phyloP scores from a whole-genome alignment of 495 filamentous ascomycete genomes.

The Hyaloscypha finlandica region DNA sequence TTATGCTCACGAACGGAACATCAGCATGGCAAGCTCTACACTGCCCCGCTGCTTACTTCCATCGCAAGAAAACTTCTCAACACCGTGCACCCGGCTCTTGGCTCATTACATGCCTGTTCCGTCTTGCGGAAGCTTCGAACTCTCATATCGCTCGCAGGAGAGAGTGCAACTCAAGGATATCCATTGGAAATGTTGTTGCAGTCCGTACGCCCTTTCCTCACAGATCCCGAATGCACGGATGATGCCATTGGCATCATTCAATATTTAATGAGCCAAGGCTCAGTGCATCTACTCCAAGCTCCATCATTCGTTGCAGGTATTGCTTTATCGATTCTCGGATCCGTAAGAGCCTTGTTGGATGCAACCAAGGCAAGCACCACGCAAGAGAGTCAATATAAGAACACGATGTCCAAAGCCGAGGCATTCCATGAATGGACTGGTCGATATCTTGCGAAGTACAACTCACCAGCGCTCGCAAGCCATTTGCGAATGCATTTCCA shows the following conservation, averaged over 20 bases:
- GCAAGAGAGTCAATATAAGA: slow-evolving; percentile 72
- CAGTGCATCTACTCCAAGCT: slow-evolving; percentile 58
- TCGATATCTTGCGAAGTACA: slow-evolving; percentile 57
- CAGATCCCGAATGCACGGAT: slow-evolving; percentile 84
- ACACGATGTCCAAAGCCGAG: slow-evolving; percentile 66
- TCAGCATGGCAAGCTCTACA: slow-evolving; percentile 71
- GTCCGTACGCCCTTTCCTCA: slow-evolving; percentile 74
- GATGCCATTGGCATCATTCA: slow-evolving; percentile 86
- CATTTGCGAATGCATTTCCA: slow-evolving; percentile 58
- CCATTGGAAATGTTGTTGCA: slow-evolving; percentile 91
- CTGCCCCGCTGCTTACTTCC: slow-evolving; percentile 69
- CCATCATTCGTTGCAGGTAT: slow-evolving; percentile 80
- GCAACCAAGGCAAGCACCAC: slow-evolving; percentile 66
- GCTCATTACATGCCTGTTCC: slow-evolving; percentile 81
- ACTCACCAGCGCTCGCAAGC: slow-evolving; percentile 38
- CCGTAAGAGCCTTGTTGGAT: slow-evolving; percentile 70
- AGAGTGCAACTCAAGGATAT: slow-evolving; percentile 70
- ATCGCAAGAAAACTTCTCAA: slow-evolving; percentile 77
- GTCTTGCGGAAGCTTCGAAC: slow-evolving; percentile 85
- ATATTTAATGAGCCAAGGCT: slow-evolving; percentile 76
- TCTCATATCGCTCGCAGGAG: slow-evolving; percentile 74
- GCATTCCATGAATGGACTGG: slow-evolving; percentile 67
- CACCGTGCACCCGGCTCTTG: slow-evolving; percentile 82
- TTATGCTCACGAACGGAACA: slow-evolving; percentile 70
- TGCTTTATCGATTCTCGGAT: slow-evolving; percentile 71